Percentiles rank a stretch among this genome's conserved stretches.
Evolutionary conservation across 2,329 filamentous ascomycete species (phyloP).

Genomic region (Fonsecaea erecta): DNA sequence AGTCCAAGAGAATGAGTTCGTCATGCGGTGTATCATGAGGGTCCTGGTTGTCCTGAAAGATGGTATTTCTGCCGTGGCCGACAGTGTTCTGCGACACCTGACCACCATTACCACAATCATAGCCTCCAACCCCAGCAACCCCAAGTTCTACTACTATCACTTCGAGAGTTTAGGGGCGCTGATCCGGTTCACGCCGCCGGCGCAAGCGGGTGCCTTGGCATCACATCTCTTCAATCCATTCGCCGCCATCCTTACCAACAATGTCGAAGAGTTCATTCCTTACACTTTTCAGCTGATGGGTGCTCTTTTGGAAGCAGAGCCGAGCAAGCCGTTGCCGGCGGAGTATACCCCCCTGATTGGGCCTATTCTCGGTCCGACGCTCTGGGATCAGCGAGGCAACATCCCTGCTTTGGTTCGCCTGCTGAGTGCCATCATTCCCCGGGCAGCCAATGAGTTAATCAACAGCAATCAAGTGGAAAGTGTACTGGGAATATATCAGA

Average conservation of each 20-base stretch:
- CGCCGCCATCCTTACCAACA: conserved; percentile 75
- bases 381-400: conserved; percentile 93
- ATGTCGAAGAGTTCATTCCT: conserved; percentile 91
- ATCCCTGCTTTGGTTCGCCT: conserved; percentile 88
- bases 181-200: conserved; percentile 72
- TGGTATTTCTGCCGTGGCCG: conserved; percentile 72
- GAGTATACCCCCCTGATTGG: conserved; percentile 80
- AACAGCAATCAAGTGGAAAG: conserved; percentile 81
- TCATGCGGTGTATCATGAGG: conserved; percentile 98
- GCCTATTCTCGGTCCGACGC: conserved; percentile 75
- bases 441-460: conserved; percentile 73
- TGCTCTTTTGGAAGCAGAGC: conserved; percentile 84
- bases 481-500: conserved; percentile 95
- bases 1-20: conserved; percentile 96
- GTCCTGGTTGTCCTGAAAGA: conserved; percentile 94
- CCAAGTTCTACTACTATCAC: conserved; percentile 97
- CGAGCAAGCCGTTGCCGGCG: conserved; percentile 74
- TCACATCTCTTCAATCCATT: conserved; percentile 82
- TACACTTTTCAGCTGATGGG: conserved; percentile 97
- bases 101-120: conserved; percentile 90
- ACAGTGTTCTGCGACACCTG: conserved; percentile 80
- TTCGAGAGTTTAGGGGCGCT: conserved; percentile 93
- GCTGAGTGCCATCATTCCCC: conserved; percentile 80
- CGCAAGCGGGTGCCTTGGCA: conserved; percentile 70
- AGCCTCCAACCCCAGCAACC: conserved; percentile 93